These are phyloP conservation scores for Diphasiastrum complanatum DNA, from an alignment of 83 land plant genomes.

Conservation along the genomic window DNA sequence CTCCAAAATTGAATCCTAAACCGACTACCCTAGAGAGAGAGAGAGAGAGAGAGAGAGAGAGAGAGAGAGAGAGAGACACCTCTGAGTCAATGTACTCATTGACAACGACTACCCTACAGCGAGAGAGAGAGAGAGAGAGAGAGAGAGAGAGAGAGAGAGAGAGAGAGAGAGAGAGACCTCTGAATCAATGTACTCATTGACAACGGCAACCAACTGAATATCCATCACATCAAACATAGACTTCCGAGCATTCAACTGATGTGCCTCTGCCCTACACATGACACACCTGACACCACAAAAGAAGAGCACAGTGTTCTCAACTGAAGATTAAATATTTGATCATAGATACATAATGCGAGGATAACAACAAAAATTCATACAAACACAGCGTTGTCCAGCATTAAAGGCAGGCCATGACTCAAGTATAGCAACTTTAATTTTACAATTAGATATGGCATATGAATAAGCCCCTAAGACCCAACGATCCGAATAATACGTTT, in stretches of 20 bases:
- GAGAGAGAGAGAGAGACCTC: constrained; percentile 33
- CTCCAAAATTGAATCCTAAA: no score
- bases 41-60: background rate
- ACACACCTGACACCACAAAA: constrained; percentile 52
- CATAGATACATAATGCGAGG: background rate
- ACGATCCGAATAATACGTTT: no score
- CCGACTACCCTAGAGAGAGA: no score
- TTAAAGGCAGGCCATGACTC: no score
- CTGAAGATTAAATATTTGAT: background rate
- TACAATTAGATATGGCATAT: no score
- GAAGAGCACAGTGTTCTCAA: background rate
- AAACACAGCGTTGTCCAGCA: no score
- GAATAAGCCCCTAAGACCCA: no score
- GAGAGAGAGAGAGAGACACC: no score
- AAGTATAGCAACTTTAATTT: no score
- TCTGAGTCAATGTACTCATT: no score
- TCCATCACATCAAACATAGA: constrained; percentile 67
- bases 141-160: background rate
- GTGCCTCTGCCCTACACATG: constrained; percentile 75
- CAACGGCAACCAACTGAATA: constrained; percentile 47
- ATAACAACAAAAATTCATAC: no score
- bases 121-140: background rate
- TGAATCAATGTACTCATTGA: constrained; percentile 51
- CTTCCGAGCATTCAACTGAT: constrained; percentile 56
- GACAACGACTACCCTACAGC: no score